Conservation (phyloP, 2,329 filamentous ascomycete species). For the Ceratocystis papillata region DNA sequence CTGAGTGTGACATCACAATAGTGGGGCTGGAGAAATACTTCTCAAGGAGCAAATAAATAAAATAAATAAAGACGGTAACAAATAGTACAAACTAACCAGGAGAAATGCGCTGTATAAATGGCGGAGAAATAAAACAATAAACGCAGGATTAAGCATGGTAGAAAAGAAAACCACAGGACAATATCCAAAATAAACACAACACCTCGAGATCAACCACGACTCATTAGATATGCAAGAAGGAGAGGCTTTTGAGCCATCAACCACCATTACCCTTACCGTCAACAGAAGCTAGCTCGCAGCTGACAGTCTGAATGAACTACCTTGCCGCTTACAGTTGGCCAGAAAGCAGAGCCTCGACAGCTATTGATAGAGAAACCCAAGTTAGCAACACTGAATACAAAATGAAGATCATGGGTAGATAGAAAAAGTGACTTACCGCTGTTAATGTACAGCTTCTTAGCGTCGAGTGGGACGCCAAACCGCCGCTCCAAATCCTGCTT, state of each 20-base stretch:
- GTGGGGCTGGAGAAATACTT: neutral
- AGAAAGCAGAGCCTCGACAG: constrained; percentile 68
- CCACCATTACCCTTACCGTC: neutral
- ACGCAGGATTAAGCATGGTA: constrained; percentile 5
- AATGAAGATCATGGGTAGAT: neutral
- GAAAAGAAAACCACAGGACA: neutral
- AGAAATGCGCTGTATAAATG: constrained; percentile 20
- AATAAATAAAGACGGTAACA: constrained; percentile 12
- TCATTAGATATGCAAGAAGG: constrained; percentile 19
- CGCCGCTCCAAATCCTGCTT: constrained; percentile 85
- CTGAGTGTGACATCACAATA: constrained; percentile 4
- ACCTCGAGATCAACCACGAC: constrained; percentile 4
- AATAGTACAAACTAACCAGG: constrained; percentile 16
- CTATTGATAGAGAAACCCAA: constrained; percentile 29
- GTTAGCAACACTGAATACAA: constrained; percentile 6
- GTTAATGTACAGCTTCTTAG: constrained; percentile 86
- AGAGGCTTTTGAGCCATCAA: neutral
- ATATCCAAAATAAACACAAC: constrained; percentile 6
- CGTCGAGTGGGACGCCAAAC: constrained; percentile 76
- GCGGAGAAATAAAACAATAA: constrained; percentile 14
- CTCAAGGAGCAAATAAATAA: constrained; percentile 3
- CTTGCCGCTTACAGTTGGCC: constrained; percentile 51
- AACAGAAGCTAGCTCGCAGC: neutral
- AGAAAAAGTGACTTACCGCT: constrained; percentile 53
- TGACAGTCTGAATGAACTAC: no score